Evolutionary conservation across 495 filamentous ascomycete genomes (phyloP), one percentile per base, ranked within the genome.

Genomic region (Penicillium flavigenum): DNA sequence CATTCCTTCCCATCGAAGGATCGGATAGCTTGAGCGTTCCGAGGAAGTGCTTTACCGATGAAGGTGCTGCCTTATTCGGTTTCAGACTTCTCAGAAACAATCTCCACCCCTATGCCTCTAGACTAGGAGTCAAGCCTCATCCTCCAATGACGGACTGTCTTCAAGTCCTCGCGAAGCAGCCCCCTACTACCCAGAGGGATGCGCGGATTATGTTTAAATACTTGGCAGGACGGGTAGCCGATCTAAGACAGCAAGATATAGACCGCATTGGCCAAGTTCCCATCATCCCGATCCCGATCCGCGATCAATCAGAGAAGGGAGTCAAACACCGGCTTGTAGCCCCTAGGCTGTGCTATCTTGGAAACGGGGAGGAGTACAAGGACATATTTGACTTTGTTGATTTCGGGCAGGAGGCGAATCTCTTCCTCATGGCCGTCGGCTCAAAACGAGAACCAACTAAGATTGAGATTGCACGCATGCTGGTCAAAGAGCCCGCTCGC

Each of bases 301-400:
- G 65, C 31, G 69, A 68, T 45, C 67, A 58, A 14, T 59, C 58
- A 16, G 71, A 74, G 51, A 78, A 77, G 29, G 63, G 60, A 0
- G 49, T 67, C 49, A 60, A 39, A 22, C 55, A 76, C 26, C 79
- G 76, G 36, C 73, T 79, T 55, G 69, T 91, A 34, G 76, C 81
- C 27, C 93, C 92, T 2, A 79, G 73, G 26, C 72, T 82, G 32
- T 91, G 88, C 64, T 96, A 94, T 71, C 79, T 98, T 7, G 86
- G 87, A 22, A 87, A 89, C 22, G 82, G 80, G 24, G 86, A 86
- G 55, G 76, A 85, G 20, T 98, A 92, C 62, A 86, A 82, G 38
- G 90, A 94, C 27, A 91, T 99, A 17, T 96, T 98, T 60, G 92
- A 97, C 68, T 99, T 96, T 72, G 91, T 98, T 4, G 88, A 97